phyloP scores from a whole-genome alignment of 164 flowering plant species.

The Magnolia changhungtana region DNA sequence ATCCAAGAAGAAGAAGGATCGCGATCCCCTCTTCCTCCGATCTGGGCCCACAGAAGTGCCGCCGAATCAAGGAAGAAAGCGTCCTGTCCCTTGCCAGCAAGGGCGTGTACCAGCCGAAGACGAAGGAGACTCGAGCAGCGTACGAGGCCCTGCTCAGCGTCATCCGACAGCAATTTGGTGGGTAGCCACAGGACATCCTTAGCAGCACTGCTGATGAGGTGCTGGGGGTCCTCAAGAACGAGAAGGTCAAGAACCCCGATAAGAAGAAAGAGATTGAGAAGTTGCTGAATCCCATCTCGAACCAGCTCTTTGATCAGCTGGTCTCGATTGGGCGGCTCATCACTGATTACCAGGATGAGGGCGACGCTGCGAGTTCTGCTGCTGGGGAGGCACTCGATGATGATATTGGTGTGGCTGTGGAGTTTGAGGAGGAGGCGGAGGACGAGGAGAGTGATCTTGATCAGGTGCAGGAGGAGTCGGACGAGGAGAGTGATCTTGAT shows the following conservation, averaged over 20 bases:
- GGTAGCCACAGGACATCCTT: conserved; percentile 81
- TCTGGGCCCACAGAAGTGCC: conserved; percentile 45
- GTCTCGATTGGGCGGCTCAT: conserved; percentile 72
- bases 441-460: too few relatives aligned
- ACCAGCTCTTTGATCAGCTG: conserved; percentile 59
- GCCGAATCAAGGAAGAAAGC: conserved; percentile 68
- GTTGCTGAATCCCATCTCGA: conserved; percentile 59
- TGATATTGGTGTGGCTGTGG: conserved; percentile 95
- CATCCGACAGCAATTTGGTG: conserved; percentile 88
- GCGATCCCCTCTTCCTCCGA: conserved; percentile 45
- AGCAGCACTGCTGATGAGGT: conserved; percentile 97
- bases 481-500: conserved; percentile 85
- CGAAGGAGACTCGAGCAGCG: conserved; percentile 88
- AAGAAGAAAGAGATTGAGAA: conserved; percentile 98
- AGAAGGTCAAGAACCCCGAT: conserved; percentile 58
- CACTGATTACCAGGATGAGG: conserved; percentile 83
- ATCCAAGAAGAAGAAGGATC: conserved; percentile 80
- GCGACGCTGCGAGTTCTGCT: conserved; percentile 39
- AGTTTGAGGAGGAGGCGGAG: conserved; percentile 91
- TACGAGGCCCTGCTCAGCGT: conserved; percentile 87
- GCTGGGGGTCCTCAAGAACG: conserved; percentile 76
- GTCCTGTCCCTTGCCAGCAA: conserved; percentile 72
- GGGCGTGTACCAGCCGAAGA: conserved; percentile 89
- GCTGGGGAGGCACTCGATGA: conserved; percentile 79
- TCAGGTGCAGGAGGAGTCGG: too few relatives aligned